A percentile compares a stretch with the other conserved stretches of the same genome.
Conservation (phyloP, 1,284 basidiomycete genomes). For the Ustilago tritici region DNA sequence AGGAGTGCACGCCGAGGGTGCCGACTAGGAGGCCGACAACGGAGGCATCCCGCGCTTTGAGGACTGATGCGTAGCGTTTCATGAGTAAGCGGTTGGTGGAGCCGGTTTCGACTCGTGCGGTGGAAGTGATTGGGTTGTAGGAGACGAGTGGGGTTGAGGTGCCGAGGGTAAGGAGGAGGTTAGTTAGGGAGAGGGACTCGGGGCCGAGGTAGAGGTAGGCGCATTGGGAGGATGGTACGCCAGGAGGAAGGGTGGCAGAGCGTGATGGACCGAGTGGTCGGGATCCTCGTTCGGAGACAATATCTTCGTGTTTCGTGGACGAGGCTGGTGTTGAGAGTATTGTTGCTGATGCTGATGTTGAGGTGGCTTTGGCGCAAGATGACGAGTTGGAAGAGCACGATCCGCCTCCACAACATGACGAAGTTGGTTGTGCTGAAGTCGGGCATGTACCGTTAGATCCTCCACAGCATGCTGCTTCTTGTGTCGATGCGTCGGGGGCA, state of each 20-base stretch:
- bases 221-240: slow-evolving; percentile 39
- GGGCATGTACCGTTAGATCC: neutral
- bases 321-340: slow-evolving; percentile 35
- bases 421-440: neutral
- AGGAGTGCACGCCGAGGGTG: slow-evolving; percentile 81
- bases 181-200: slow-evolving; percentile 84
- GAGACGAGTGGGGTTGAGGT: slow-evolving; percentile 73
- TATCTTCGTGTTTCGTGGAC: slow-evolving; percentile 23
- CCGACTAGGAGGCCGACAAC: slow-evolving; percentile 96
- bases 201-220: slow-evolving; percentile 83
- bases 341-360: slow-evolving; percentile 54
- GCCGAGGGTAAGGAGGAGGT: slow-evolving; percentile 75
- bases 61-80: slow-evolving; percentile 87
- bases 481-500: neutral
- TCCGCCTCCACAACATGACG: slow-evolving; percentile 11
- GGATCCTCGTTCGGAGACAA: slow-evolving; percentile 56
- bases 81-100: slow-evolving; percentile 83
- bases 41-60: slow-evolving; percentile 89
- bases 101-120: slow-evolving; percentile 74
- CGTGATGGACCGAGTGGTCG: slow-evolving; percentile 52
- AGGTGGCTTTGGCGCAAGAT: slow-evolving; percentile 19
- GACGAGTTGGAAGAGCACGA: slow-evolving; percentile 14
- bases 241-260: slow-evolving; percentile 24
- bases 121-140: slow-evolving; percentile 77
- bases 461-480: slow-evolving; percentile 8